phyloP scores from a whole-genome alignment of 164 flowering plant species.

The Vitis rotundifolia region DNA sequence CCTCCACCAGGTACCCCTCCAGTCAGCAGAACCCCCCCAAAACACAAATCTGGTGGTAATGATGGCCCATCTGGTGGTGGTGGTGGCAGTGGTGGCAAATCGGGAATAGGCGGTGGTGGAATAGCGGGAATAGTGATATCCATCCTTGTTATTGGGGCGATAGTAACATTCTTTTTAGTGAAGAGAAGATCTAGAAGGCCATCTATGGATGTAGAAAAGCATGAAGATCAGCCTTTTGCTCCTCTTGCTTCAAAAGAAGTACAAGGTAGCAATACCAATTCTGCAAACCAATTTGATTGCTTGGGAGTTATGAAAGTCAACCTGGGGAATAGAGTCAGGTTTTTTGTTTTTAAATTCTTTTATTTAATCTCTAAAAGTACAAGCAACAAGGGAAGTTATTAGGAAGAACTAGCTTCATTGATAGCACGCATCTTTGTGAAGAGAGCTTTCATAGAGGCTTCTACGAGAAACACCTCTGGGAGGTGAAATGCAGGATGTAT shows the following conservation, averaged over 20 bases:
- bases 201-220: constrained; percentile 65
- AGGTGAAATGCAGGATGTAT: no score
- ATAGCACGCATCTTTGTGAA: no score
- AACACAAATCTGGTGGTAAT: constrained; percentile 40
- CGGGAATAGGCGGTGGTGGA: constrained; percentile 82
- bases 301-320: no score
- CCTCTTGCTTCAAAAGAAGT: constrained; percentile 64
- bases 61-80: constrained; percentile 32
- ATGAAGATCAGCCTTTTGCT: constrained; percentile 61
- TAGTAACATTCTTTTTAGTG: constrained; percentile 71
- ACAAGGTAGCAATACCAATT: constrained; percentile 38
- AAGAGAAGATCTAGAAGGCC: constrained; percentile 64
- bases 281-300: no score
- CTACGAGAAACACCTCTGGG: no score
- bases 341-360: no score
- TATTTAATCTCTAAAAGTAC: no score
- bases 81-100: constrained; percentile 41
- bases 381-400: no score
- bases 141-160: constrained; percentile 70
- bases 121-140: constrained; percentile 84
- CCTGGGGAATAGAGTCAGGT: no score
- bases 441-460: no score
- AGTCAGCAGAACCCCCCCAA: constrained; percentile 31
- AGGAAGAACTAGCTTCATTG: no score
- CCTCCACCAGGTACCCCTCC: constrained; percentile 92